These are phyloP conservation scores for Pseudocohnilembus persalinus DNA, from an alignment of 169 alveolate genomes.

Conservation along the genomic window DNA sequence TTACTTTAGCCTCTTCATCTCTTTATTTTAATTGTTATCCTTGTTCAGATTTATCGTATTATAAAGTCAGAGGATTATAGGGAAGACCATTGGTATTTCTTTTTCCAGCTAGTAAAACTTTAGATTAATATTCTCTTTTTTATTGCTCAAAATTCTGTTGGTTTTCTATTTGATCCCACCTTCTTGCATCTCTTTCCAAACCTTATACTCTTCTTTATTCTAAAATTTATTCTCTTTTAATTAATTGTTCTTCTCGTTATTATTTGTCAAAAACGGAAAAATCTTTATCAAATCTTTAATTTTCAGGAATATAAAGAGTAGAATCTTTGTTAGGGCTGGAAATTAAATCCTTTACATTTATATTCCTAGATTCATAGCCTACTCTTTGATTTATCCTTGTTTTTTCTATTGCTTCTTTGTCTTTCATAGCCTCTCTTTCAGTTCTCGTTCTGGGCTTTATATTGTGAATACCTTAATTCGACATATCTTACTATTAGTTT, in stretches of 20 bases:
- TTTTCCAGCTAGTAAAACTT: slow-evolving; percentile 69
- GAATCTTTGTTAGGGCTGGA: slow-evolving; percentile 26
- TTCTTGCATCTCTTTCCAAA: slow-evolving; percentile 71
- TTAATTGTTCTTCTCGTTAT: slow-evolving; percentile 65
- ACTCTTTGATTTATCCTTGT: slow-evolving; percentile 48
- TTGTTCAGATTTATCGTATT: slow-evolving; percentile 73
- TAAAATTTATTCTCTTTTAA: slow-evolving; percentile 50
- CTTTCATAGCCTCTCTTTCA: slow-evolving; percentile 73
- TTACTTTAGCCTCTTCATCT: slow-evolving; percentile 84
- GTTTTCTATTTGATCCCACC: slow-evolving; percentile 83
- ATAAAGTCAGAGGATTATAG: slow-evolving; percentile 80
- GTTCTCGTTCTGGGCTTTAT: slow-evolving; percentile 82
- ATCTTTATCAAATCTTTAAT: slow-evolving; percentile 84
- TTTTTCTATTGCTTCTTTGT: slow-evolving; percentile 54
- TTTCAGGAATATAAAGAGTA: slow-evolving; percentile 51
- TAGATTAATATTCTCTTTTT: slow-evolving; percentile 60
- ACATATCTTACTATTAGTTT: too few relatives aligned
- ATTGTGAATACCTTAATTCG: slow-evolving; percentile 62
- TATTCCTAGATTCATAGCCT: slow-evolving; percentile 23
- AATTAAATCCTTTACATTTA: slow-evolving; percentile 19
- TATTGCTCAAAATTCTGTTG: slow-evolving; percentile 65
- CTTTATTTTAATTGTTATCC: slow-evolving; percentile 68
- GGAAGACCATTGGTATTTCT: slow-evolving; percentile 77
- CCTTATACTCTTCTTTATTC: slow-evolving; percentile 69
- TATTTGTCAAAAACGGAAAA: slow-evolving; percentile 79